Base-by-base conservation (phyloP, 345 rosid genomes). In the Arabidopsis thaliana region DNA sequence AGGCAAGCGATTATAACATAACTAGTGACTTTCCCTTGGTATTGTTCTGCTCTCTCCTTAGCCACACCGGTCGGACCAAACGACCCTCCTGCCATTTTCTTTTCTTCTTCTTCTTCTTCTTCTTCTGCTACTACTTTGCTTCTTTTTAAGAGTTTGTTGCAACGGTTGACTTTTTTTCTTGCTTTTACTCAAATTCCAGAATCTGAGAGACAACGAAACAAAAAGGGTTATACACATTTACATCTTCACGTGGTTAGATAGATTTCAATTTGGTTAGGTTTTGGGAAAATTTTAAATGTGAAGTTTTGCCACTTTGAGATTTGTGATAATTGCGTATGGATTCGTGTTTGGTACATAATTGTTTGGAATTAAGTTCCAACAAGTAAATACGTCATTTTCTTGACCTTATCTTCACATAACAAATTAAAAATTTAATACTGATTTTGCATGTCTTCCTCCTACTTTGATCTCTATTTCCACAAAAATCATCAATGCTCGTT, bases 21-120 rank as follows among this genome's bases (percentile, higher is more conserved):
- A 16, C 60, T 4, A 62, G 98, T 94, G 41, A 86, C 88, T 73
- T 81, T 90, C 45, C 98, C 97, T 81, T 85, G 83, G 56, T 94
- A 94, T 58, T 46, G 90, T 5, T 71, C 89, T 38, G 93, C 97
- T 69, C 97, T 88, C 72, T 94, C 97, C 83, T 88, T 90, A 59
- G 92, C 83, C 78, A 88, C 98, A 5, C 96, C 93, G 1, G 82
- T 69, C 16, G 97, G 96, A 52, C 74, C 93, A 38, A 91, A 46
- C 28, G 88, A 79, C 70, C 97, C 96, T 58, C 91, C 98, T 44
- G 95, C 91, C 97, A 93, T 93, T 73, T 80, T 16, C 20, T 16
- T 16, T 16, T 16, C 20, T 28, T 28, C 30, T 28, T 28, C 32
- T 28, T 75, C 71, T 28, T 75, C 71, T 40, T 48, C 40, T 23